Percentiles rank a stretch among this genome's conserved stretches.
phyloP scores from a whole-genome alignment of 2,329 filamentous ascomycete genomes.

The Beauveria sp. region DNA sequence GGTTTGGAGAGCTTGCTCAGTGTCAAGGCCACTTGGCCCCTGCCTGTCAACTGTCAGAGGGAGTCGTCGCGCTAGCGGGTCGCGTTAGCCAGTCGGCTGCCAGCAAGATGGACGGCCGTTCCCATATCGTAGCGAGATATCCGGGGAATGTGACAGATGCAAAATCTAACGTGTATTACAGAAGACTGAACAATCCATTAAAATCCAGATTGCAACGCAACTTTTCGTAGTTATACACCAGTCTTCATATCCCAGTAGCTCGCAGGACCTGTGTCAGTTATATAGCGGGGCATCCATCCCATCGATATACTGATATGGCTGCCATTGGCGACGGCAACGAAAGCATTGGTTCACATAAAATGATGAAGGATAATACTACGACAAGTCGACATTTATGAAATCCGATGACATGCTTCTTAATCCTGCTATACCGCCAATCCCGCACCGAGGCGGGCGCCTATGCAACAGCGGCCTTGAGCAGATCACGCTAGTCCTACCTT shows the following conservation, averaged over 20 bases:
- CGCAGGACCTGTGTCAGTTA: not conserved
- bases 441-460: not conserved
- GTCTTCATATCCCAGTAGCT: not conserved
- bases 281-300: not conserved
- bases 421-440: not conserved
- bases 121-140: not conserved
- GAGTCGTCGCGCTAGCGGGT: constrained; percentile 3
- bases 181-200: too few species aligned
- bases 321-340: not conserved
- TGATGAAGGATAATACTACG: too few species aligned
- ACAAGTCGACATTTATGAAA: too few species aligned
- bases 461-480: too few species aligned
- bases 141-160: not conserved
- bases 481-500: not conserved
- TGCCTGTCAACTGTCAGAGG: not conserved
- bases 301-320: not conserved
- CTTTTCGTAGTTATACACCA: not conserved
- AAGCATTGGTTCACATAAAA: not conserved
- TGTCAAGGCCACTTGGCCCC: constrained; percentile 19
- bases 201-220: too few species aligned
- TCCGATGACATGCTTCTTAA: not conserved
- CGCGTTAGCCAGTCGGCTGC: not conserved
- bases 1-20: constrained; percentile 5
- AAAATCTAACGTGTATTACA: not conserved
- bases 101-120: too few species aligned